Evolutionary conservation across 2,329 filamentous ascomycete species (phyloP).

Genomic region (Fusarium scirpi): DNA sequence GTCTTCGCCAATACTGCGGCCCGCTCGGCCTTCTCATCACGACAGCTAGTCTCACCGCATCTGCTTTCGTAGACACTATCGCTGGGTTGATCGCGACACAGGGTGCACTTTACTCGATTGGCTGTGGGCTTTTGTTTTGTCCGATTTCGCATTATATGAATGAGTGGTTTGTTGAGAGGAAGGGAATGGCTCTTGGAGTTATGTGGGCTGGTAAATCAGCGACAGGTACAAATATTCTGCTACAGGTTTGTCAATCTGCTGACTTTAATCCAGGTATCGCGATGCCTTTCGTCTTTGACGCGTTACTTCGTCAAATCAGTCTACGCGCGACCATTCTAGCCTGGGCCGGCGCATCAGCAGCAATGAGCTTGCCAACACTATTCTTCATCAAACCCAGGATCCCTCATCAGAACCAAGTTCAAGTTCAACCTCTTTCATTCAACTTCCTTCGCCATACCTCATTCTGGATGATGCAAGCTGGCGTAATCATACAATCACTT

Average conservation of each 20-base stretch:
- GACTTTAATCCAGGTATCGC: conserved; percentile 54
- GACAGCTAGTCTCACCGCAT: conserved; percentile 61
- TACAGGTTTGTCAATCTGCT: fast-evolving
- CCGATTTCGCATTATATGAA: conserved; percentile 68
- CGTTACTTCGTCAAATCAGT: conserved; percentile 60
- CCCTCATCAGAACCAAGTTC: conserved; percentile 44
- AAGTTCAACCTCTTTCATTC: conserved; percentile 47
- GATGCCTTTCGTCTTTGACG: conserved; percentile 63
- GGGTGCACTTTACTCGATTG: conserved; percentile 68
- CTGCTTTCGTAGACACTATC: conserved; percentile 63
- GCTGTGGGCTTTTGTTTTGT: conserved; percentile 63
- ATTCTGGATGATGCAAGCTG: conserved; percentile 69
- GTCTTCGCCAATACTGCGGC: conserved; percentile 55
- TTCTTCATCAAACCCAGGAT: conserved; percentile 53
- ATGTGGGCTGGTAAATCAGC: conserved; percentile 65
- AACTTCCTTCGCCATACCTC: conserved; percentile 64
- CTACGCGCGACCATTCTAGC: conserved; percentile 56
- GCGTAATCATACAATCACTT: conserved; percentile 67
- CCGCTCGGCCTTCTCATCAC: conserved; percentile 60
- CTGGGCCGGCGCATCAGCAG: conserved; percentile 56
- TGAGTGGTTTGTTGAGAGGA: conserved; percentile 67
- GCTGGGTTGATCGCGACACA: conserved; percentile 67
- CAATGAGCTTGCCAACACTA: conserved; percentile 55
- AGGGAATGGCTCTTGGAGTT: conserved; percentile 68
- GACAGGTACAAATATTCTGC: neutral